A percentile compares a stretch with the other conserved stretches of the same genome.
These are phyloP conservation scores for Artemisia annua DNA, from an alignment of 129 eudicot genomes.

Conservation along the genomic window DNA sequence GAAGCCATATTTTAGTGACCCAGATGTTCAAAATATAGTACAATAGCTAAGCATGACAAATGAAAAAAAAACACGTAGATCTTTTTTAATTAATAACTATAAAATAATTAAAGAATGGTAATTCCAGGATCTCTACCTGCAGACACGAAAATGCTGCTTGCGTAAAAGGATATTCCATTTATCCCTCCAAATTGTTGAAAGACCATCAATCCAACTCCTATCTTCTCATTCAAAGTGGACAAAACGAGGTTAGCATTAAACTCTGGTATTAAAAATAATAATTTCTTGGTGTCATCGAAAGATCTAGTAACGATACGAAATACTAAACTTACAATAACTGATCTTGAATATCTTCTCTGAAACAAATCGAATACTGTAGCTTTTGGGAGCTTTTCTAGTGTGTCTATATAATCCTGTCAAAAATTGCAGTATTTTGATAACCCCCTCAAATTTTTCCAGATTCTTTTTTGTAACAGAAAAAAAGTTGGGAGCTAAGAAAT, in stretches of 20 bases:
- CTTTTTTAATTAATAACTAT: too few relatives aligned
- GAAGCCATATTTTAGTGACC: too few relatives aligned
- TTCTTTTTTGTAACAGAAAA: neutral
- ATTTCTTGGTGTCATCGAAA: neutral
- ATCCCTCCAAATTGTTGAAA: constrained; percentile 89
- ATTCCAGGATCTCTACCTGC: constrained; percentile 44
- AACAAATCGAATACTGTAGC: constrained; percentile 54
- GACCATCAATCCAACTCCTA: constrained; percentile 85
- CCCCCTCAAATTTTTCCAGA: neutral
- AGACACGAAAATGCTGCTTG: constrained; percentile 64
- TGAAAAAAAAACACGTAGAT: too few relatives aligned
- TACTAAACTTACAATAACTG: constrained; percentile 61
- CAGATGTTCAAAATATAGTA: too few relatives aligned
- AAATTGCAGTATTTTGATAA: constrained; percentile 9
- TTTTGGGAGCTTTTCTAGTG: constrained; percentile 52
- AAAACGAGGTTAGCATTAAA: constrained; percentile 10
- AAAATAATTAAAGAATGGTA: neutral
- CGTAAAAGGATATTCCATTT: constrained; percentile 76
- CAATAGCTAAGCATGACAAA: too few relatives aligned
- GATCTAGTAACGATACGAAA: neutral
- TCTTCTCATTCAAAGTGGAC: constrained; percentile 41
- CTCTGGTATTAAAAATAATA: neutral
- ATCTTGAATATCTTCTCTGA: constrained; percentile 46
- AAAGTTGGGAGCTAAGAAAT: neutral
- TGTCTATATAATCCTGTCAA: constrained; percentile 50